These are phyloP conservation scores for Thalassia testudinum DNA, from an alignment of 116 monocot genomes.

Conservation along the genomic window DNA sequence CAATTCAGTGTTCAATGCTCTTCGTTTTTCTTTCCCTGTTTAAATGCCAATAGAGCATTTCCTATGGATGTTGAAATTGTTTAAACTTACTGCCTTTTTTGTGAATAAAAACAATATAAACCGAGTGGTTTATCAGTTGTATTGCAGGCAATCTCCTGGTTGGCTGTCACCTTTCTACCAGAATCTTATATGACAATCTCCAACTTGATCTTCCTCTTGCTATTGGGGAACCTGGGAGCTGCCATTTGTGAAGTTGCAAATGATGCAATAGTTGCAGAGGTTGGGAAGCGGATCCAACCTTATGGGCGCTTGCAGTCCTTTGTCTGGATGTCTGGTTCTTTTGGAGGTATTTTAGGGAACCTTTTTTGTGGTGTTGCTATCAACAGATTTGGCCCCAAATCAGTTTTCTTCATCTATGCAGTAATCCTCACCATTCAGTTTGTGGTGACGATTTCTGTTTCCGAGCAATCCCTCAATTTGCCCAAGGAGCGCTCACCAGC, in stretches of 20 bases:
- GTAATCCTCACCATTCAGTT: conserved; percentile 42
- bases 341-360: conserved; percentile 54
- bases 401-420: conserved; percentile 46
- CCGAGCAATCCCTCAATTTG: conserved; percentile 48
- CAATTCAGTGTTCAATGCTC: no score
- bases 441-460: conserved; percentile 16
- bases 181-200: conserved; percentile 21
- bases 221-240: conserved; percentile 62
- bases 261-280: conserved; percentile 67
- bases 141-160: conserved; percentile 65
- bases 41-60: no score
- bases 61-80: no score
- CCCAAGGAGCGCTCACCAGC: conserved; percentile 10
- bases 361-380: conserved; percentile 50
- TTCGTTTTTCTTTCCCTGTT: no score
- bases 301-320: conserved; percentile 65
- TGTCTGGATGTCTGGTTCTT: conserved; percentile 34
- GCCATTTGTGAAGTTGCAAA: conserved; percentile 67
- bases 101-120: no score
- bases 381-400: conserved; percentile 20
- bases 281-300: conserved; percentile 26
- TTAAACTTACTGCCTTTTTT: no score
- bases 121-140: conserved; percentile 23
- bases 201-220: conserved; percentile 34
- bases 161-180: conserved; percentile 31